These are phyloP conservation scores for Septoria petroselini DNA, from an alignment of 2,329 filamentous ascomycete species.

Conservation along the genomic window DNA sequence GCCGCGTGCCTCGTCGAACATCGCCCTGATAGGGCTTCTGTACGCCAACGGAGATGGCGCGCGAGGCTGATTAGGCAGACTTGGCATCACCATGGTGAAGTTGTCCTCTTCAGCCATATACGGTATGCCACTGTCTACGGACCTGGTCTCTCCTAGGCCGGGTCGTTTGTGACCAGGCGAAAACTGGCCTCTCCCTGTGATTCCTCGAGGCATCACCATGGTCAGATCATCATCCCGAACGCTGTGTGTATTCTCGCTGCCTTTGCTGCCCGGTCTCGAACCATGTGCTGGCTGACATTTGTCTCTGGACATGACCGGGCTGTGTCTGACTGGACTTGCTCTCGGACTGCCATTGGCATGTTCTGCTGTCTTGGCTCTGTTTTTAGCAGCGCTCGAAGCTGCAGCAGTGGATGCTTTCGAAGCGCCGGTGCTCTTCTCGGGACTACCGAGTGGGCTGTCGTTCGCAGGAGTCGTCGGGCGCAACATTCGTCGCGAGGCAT, in stretches of 20 bases:
- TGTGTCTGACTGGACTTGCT: conserved; percentile 35
- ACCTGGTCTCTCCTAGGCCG: conserved; percentile 40
- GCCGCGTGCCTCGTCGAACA: conserved; percentile 36
- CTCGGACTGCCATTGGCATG: conserved; percentile 30
- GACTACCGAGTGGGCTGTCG: conserved; percentile 46
- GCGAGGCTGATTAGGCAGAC: conserved; percentile 29
- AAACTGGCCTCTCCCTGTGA: conserved; percentile 36
- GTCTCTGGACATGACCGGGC: conserved; percentile 26
- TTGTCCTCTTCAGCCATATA: conserved; percentile 43
- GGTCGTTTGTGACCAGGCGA: conserved; percentile 38
- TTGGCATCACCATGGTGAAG: conserved; percentile 53
- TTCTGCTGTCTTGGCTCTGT: conserved; percentile 27
- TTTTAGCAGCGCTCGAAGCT: conserved; percentile 30
- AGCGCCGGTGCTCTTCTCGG: conserved; percentile 37
- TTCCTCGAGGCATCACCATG: conserved; percentile 46
- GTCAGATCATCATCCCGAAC: conserved; percentile 46
- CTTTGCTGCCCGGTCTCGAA: conserved; percentile 37
- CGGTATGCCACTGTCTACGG: conserved; percentile 42
- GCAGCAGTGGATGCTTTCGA: conserved; percentile 33
- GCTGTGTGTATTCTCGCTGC: conserved; percentile 33
- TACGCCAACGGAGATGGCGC: conserved; percentile 33
- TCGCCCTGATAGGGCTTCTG: conserved; percentile 35
- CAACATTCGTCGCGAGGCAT: conserved; percentile 41
- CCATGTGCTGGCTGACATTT: conserved; percentile 22
- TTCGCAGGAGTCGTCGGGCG: conserved; percentile 47